A percentile compares a stretch with the other conserved stretches of the same genome.
Evolutionary conservation across 352 stramenopile species (phyloP).

Genomic region (Pythium dissimile): DNA sequence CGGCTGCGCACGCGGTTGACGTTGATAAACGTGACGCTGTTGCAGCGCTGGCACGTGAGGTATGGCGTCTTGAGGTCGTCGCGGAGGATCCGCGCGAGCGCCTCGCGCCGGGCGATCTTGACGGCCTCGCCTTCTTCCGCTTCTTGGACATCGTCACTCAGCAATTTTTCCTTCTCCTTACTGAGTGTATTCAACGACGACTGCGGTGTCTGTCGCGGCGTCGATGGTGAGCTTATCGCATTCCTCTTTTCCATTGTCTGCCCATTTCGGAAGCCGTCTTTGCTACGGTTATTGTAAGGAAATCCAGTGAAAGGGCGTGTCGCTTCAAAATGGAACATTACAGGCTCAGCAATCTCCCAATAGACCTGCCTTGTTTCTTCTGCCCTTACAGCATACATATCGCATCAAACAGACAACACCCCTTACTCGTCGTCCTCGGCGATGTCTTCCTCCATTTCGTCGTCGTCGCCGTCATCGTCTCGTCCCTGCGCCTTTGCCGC

Average conservation of each 20-base stretch:
- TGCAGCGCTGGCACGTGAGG: constrained; percentile 74
- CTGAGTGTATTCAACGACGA: too few relatives aligned
- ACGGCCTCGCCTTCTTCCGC: constrained; percentile 11
- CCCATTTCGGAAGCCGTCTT: too few relatives aligned
- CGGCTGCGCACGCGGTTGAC: constrained; percentile 36
- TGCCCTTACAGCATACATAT: neutral
- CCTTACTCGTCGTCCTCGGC: constrained; percentile 33
- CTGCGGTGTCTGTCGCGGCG: too few relatives aligned
- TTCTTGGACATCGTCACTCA: neutral
- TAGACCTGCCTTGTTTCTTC: neutral
- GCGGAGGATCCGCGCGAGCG: constrained; percentile 7
- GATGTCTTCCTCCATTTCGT: constrained; percentile 83
- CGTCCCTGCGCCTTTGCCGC: constrained; percentile 8
- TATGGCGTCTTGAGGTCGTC: constrained; percentile 58
- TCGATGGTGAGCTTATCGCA: too few relatives aligned
- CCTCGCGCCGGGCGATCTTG: constrained; percentile 8
- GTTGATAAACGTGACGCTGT: constrained; percentile 75
- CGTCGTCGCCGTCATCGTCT: constrained; percentile 37
- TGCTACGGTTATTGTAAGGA: too few relatives aligned
- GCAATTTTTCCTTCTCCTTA: constrained; percentile 1
- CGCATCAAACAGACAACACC: neutral
- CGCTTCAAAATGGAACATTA: constrained; percentile 10
- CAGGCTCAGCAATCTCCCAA: too few relatives aligned
- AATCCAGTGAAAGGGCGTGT: neutral
- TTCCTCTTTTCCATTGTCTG: too few relatives aligned